A percentile compares a stretch with the other conserved stretches of the same genome.
Evolutionary conservation across 768 basidiomycete species (phyloP).

Genomic region (Pleurotus salmoneostramineus): DNA sequence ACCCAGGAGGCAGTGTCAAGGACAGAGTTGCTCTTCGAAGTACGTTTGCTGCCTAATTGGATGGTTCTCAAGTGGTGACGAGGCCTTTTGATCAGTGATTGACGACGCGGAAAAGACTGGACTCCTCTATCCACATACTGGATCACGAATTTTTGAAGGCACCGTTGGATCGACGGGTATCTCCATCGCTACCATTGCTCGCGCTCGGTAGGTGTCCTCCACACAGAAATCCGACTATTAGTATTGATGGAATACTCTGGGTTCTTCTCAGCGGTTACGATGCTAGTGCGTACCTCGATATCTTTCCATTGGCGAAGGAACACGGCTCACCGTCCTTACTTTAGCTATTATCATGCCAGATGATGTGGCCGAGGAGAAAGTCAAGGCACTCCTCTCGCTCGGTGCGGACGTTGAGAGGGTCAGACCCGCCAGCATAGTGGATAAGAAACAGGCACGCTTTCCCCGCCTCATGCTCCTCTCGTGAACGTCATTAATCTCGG

Average conservation of each 20-base stretch:
- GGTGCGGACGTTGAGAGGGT: slow-evolving; percentile 90
- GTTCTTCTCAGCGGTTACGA: slow-evolving; percentile 73
- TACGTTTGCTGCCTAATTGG: slow-evolving; percentile 28
- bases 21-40: slow-evolving; percentile 94
- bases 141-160: slow-evolving; percentile 94
- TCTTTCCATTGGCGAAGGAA: background rate
- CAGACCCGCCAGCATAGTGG: slow-evolving; percentile 93
- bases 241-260: background rate
- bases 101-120: slow-evolving; percentile 88
- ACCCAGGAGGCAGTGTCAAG: slow-evolving; percentile 97
- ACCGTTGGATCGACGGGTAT: slow-evolving; percentile 97
- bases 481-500: background rate
- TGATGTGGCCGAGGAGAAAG: slow-evolving; percentile 89
- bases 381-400: slow-evolving; percentile 74
- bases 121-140: slow-evolving; percentile 78
- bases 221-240: background rate
- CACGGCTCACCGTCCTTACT: slow-evolving; percentile 4
- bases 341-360: slow-evolving; percentile 88
- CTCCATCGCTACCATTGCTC: slow-evolving; percentile 90
- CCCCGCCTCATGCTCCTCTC: background rate
- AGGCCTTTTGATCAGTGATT: slow-evolving; percentile 59
- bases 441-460: slow-evolving; percentile 80
- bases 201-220: slow-evolving; percentile 58
- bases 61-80: background rate
- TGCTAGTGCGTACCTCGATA: slow-evolving; percentile 50